phyloP scores from a whole-genome alignment of 148 eudicot species.

The Agrostemma githago region DNA sequence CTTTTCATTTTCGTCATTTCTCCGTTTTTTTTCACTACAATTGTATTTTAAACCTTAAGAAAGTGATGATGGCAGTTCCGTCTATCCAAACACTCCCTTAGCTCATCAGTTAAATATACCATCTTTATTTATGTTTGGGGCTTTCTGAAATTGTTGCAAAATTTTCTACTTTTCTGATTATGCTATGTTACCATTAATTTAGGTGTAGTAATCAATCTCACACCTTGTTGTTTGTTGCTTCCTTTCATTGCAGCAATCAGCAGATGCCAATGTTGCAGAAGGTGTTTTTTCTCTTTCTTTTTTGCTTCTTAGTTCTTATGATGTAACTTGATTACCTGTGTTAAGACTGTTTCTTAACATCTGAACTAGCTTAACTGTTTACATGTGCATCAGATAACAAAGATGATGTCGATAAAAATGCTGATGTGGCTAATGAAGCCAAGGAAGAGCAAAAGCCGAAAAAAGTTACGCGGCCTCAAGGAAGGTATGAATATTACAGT shows the following conservation, averaged over 20 bases:
- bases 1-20: neutral
- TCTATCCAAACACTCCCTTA: too few species aligned
- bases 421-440: conserved; percentile 23
- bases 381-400: conserved; percentile 31
- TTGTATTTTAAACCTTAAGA: neutral
- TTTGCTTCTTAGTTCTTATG: neutral
- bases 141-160: neutral
- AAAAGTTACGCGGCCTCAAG: conserved; percentile 83
- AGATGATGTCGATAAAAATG: conserved; percentile 28
- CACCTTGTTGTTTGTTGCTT: conserved; percentile 2
- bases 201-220: neutral
- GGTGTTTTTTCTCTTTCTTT: conserved; percentile 12
- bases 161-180: neutral
- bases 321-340: neutral
- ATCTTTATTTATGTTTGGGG: neutral
- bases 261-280: conserved; percentile 39
- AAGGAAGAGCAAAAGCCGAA: conserved; percentile 30
- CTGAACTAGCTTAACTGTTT: neutral
- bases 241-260: conserved; percentile 58
- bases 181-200: neutral
- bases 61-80: too few species aligned
- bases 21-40: neutral
- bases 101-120: too few species aligned
- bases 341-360: neutral
- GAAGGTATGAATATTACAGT: conserved; percentile 48